These are phyloP conservation scores for Acacia melanoxylon DNA, from an alignment of 306 rosid species.

Conservation along the genomic window DNA sequence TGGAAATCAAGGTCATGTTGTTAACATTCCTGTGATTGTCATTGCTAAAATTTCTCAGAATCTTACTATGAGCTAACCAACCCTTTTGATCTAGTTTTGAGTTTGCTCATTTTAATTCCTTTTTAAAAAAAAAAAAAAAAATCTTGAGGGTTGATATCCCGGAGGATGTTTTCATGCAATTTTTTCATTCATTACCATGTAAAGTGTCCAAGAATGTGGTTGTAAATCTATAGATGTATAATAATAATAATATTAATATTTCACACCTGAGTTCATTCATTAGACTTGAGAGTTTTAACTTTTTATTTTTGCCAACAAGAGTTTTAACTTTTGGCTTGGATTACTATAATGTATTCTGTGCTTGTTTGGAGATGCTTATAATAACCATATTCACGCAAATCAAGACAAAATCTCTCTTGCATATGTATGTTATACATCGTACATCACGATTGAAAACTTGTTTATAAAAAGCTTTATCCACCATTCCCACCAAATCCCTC, in stretches of 20 bases:
- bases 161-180: conserved; percentile 44
- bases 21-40: conserved; percentile 80
- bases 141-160: background rate
- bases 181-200: conserved; percentile 68
- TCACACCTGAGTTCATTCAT: conserved; percentile 6
- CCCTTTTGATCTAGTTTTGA: background rate
- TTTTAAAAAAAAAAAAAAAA: too few species aligned
- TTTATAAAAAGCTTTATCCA: too few species aligned
- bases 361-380: too few species aligned
- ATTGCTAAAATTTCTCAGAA: conserved; percentile 50
- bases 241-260: conserved; percentile 10
- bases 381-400: too few species aligned
- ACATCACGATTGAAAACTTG: too few species aligned
- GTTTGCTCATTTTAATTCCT: conserved; percentile 12
- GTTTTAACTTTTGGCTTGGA: background rate
- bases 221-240: conserved; percentile 38
- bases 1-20: conserved; percentile 80
- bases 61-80: conserved; percentile 40
- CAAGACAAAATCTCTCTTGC: too few species aligned
- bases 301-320: background rate
- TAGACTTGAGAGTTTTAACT: background rate
- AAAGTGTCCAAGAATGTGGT: conserved; percentile 40
- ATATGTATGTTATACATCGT: too few species aligned
- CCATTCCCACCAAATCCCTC: too few species aligned
- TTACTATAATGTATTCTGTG: background rate